phyloP scores from a whole-genome alignment of 441 rosid genomes.

The Sinapis alba region DNA sequence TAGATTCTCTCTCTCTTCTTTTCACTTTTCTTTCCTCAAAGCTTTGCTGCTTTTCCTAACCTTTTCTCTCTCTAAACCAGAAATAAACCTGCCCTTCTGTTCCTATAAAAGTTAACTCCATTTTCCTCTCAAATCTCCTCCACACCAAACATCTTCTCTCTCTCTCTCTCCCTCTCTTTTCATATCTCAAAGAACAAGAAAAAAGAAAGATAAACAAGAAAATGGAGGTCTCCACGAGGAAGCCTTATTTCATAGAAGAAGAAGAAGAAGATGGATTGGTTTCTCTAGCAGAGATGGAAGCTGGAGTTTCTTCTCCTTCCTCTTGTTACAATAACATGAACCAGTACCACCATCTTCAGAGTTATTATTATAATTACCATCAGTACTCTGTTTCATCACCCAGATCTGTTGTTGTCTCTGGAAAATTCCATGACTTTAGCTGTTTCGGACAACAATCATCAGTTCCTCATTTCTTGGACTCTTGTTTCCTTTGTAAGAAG shows the following conservation, averaged over 20 bases:
- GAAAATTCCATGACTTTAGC: conserved; percentile 22
- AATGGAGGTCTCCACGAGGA: conserved; percentile 21
- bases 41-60: conserved; percentile 18
- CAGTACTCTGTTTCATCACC: conserved; percentile 28
- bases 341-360: conserved; percentile 8
- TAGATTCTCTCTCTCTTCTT: conserved; percentile 28
- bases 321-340: conserved; percentile 7
- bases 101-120: conserved; percentile 31
- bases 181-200: not conserved
- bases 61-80: conserved; percentile 27
- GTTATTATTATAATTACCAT: conserved; percentile 4
- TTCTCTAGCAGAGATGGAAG: conserved; percentile 26
- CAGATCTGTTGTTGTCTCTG: conserved; percentile 20
- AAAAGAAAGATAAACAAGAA: not conserved
- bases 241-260: conserved; percentile 31
- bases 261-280: conserved; percentile 27
- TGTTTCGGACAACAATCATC: conserved; percentile 10
- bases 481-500: conserved; percentile 30
- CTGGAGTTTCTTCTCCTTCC: conserved; percentile 28
- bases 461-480: conserved; percentile 31
- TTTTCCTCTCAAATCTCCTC: conserved; percentile 16
- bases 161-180: not conserved
- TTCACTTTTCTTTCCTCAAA: conserved; percentile 15
- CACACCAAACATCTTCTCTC: conserved; percentile 25
- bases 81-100: conserved; percentile 12